Evolutionary conservation across 495 filamentous ascomycete species (phyloP).

Genomic region (Talaromyces proteolyticus): DNA sequence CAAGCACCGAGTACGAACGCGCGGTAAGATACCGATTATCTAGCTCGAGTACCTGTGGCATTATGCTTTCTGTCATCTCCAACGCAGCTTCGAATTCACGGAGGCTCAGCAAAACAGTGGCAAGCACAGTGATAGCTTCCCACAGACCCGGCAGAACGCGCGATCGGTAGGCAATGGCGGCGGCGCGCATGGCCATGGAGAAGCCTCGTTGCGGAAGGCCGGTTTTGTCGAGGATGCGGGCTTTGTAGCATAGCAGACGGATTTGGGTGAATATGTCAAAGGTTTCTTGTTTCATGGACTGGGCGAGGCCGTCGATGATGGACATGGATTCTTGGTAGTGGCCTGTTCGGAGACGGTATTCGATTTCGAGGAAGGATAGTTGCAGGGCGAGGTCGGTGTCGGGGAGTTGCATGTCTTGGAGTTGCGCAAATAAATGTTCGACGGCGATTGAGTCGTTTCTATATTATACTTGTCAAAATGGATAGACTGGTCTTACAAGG

Average conservation of each 20-base stretch:
- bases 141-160: slow-evolving; percentile 69
- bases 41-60: slow-evolving; percentile 79
- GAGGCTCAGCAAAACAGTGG: slow-evolving; percentile 62
- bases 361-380: slow-evolving; percentile 64
- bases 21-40: slow-evolving; percentile 61
- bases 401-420: slow-evolving; percentile 46
- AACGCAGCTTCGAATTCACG: slow-evolving; percentile 69
- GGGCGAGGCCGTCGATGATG: slow-evolving; percentile 62
- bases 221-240: slow-evolving; percentile 60
- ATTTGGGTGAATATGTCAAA: slow-evolving; percentile 72
- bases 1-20: slow-evolving; percentile 66
- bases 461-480: no score
- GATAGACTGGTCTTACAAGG: not conserved
- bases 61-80: slow-evolving; percentile 61
- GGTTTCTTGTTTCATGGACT: slow-evolving; percentile 58
- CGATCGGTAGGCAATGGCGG: slow-evolving; percentile 66
- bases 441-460: slow-evolving; percentile 64
- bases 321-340: slow-evolving; percentile 58
- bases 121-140: slow-evolving; percentile 65
- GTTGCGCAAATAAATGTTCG: slow-evolving; percentile 56
- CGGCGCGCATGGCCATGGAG: slow-evolving; percentile 74
- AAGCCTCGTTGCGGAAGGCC: slow-evolving; percentile 78
- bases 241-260: slow-evolving; percentile 71
- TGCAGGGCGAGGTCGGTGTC: slow-evolving; percentile 69
- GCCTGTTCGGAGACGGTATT: slow-evolving; percentile 59